Evolutionary conservation across 2,329 filamentous ascomycete genomes (phyloP).

Genomic region (Tolypocladium endophyticum): DNA sequence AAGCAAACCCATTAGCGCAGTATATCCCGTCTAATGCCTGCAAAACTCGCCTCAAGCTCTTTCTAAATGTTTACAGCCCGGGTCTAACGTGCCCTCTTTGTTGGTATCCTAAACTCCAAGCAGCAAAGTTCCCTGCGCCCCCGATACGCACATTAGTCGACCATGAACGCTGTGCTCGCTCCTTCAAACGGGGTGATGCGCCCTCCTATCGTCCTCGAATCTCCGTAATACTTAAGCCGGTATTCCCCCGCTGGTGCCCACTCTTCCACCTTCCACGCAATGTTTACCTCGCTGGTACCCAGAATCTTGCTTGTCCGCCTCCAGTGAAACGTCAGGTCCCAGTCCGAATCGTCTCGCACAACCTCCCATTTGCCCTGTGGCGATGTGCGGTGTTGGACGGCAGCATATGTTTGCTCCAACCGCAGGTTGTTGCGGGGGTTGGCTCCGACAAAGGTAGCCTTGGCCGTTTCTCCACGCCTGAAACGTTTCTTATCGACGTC

Average conservation of each 20-base stretch:
- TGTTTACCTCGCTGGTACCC: constrained; percentile 63
- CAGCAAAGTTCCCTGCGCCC: background rate
- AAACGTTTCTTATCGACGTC: constrained; percentile 40
- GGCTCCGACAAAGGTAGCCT: constrained; percentile 66
- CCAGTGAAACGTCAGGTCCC: constrained; percentile 75
- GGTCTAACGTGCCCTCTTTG: background rate
- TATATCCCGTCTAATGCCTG: background rate
- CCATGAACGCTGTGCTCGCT: constrained; percentile 41
- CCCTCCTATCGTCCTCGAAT: constrained; percentile 51
- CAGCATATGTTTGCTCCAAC: constrained; percentile 66
- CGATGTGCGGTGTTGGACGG: constrained; percentile 46
- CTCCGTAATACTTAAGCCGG: constrained; percentile 70
- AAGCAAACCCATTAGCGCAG: background rate
- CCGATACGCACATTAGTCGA: constrained; percentile 3
- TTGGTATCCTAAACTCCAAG: background rate
- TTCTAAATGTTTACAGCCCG: background rate
- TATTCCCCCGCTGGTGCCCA: constrained; percentile 53
- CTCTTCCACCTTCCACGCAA: constrained; percentile 69
- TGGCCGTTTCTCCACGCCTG: constrained; percentile 45
- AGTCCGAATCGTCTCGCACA: constrained; percentile 69
- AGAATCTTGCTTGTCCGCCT: constrained; percentile 57
- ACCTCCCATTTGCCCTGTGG: constrained; percentile 42
- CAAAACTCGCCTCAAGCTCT: background rate
- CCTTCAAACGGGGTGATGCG: constrained; percentile 60
- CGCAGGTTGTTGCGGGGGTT: constrained; percentile 82